phyloP scores from a whole-genome alignment of 2,329 filamentous ascomycete species.

The Aspergillus luchuensis region DNA sequence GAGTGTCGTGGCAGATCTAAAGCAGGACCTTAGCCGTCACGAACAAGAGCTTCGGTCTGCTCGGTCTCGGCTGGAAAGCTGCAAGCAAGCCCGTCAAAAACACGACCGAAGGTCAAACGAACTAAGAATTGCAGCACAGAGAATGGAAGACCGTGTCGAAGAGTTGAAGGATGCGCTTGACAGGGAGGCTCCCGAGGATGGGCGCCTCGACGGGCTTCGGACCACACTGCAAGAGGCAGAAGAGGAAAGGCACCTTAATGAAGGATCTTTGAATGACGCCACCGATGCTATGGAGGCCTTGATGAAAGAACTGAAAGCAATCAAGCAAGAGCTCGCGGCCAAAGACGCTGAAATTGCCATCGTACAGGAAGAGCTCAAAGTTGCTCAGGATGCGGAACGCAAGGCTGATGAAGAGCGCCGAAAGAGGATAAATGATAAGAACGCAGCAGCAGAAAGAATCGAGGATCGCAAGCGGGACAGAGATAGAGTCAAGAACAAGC shows the following conservation, averaged over 20 bases:
- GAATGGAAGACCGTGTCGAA: conserved; percentile 63
- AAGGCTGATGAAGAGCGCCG: conserved; percentile 53
- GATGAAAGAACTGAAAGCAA: conserved; percentile 40
- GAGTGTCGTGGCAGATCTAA: conserved; percentile 55
- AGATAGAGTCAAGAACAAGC: conserved; percentile 50
- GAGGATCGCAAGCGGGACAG: conserved; percentile 54
- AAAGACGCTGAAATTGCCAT: conserved; percentile 40
- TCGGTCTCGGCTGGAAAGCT: conserved; percentile 53
- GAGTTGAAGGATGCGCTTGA: conserved; percentile 68
- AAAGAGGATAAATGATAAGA: conserved; percentile 63
- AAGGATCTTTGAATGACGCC: conserved; percentile 54
- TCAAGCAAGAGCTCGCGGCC: conserved; percentile 38
- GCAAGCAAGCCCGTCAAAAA: conserved; percentile 51
- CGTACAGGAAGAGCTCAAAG: conserved; percentile 51
- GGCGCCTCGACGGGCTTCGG: conserved; percentile 62
- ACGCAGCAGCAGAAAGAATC: conserved; percentile 57
- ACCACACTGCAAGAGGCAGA: conserved; percentile 60
- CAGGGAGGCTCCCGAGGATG: conserved; percentile 63
- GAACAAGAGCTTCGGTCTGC: conserved; percentile 53
- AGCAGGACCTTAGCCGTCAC: conserved; percentile 57
- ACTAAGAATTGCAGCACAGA: conserved; percentile 61
- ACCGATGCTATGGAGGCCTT: conserved; percentile 47
- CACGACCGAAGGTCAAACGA: conserved; percentile 51
- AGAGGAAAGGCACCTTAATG: conserved; percentile 46
- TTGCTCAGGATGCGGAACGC: conserved; percentile 58